Evolutionary conservation across 2,329 filamentous ascomycete genomes (phyloP).

Genomic region (Paracoccidioides lutzii): DNA sequence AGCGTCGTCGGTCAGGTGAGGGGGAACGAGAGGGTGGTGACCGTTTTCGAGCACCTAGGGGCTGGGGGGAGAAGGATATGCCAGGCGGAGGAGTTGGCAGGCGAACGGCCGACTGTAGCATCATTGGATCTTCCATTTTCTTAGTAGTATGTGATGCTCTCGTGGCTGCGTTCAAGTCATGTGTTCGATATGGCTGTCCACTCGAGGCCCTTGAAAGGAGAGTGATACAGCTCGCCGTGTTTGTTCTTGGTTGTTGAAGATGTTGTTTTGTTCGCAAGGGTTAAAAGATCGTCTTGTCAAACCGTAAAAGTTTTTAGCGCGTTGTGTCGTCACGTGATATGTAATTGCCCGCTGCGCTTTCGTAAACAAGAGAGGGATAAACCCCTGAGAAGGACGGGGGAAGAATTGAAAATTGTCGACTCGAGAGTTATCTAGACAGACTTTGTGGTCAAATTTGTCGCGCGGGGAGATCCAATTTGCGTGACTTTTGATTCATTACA

Average conservation of each 20-base stretch:
- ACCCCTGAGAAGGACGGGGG: not conserved
- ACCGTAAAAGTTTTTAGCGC: not conserved
- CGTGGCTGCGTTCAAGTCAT: not conserved
- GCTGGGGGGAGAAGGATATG: conserved; percentile 35
- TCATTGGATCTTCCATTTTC: conserved; percentile 33
- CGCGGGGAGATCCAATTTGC: no score
- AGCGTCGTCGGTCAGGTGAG: conserved; percentile 39
- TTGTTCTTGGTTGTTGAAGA: not conserved
- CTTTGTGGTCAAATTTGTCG: not conserved
- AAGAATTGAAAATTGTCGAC: not conserved
- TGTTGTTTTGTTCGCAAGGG: not conserved
- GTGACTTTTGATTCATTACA: not conserved
- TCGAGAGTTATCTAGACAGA: not conserved
- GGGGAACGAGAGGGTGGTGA: conserved; percentile 43
- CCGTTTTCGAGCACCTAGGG: conserved; percentile 42
- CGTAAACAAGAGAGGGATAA: not conserved
- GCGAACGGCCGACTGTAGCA: conserved; percentile 45
- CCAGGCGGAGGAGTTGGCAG: conserved; percentile 44
- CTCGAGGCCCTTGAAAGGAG: not conserved
- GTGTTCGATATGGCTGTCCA: not conserved
- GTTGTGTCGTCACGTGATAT: not conserved
- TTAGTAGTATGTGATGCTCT: not conserved
- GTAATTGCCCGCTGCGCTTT: not conserved
- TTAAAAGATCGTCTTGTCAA: not conserved
- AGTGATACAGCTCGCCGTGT: not conserved